Evolutionary conservation across 192 early-diverging fungal species (phyloP), one percentile per base, ranked within the genome.

Genomic region (Diversispora epigaea): DNA sequence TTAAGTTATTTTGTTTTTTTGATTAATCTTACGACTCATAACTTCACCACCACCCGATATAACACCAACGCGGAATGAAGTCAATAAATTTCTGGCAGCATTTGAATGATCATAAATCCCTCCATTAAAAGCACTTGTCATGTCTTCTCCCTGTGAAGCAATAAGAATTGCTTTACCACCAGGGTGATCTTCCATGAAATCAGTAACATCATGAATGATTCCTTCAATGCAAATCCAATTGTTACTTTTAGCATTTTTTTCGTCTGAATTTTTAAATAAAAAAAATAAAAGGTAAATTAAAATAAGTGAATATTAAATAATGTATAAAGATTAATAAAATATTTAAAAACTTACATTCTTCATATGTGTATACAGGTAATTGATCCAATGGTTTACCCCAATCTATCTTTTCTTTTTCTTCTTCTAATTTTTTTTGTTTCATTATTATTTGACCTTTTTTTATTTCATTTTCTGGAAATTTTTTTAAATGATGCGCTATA

Each of bases 101-200:
- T 96, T 97, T 78, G 91, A 89, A 83, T 98, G 96, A 80, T 92
- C 84, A 85, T 98, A 98, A 69, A 97, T 88, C 71, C 92, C 94
- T 54, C 96, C 96, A 77, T 97, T 97, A 87, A 97, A 96, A 6
- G 92, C 86, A 17, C 84, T 85, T n/a, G 95, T 95, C 85, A 93
- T 91, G 77, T 98, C 94, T 80, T 92, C 91, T 80, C 96, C 96
- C 47, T 96, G 80, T 32, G 80, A 87, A 75, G 86, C 82, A 63
- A 87, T 87, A 77, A 98, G 77, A 74, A 94, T 91, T 49, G 89
- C 86, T 50, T 80, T 79, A 76, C 96, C 96, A 77, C 96, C 96
- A 19, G 96, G 96, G 79, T 98, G 96, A 74, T 96, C 90, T 68
- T 91, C 79, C 73, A 94, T 88, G 79, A 98, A 98, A 45, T 90